These are phyloP conservation scores for Hypoxylon fuscum DNA, from an alignment of 495 filamentous ascomycete genomes.

Conservation along the genomic window DNA sequence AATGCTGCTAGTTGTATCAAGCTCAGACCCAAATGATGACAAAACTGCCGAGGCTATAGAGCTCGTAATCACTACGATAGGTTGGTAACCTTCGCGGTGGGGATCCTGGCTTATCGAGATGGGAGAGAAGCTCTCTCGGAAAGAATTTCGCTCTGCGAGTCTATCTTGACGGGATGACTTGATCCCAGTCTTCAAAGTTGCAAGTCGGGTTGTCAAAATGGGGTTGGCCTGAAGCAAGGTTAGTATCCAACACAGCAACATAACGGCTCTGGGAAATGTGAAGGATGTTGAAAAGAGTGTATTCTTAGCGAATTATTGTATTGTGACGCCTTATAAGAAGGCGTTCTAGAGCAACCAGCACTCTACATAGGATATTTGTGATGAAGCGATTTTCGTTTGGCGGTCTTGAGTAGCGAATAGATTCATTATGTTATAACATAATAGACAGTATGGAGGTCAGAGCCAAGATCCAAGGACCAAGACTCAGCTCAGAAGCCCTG, in stretches of 20 bases:
- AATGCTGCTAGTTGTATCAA: slow-evolving; percentile 42
- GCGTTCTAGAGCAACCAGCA: slow-evolving; percentile 2
- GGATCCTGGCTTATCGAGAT: slow-evolving; percentile 3
- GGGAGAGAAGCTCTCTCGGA: slow-evolving; percentile 17
- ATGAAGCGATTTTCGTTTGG: neutral
- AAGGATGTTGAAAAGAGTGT: slow-evolving; percentile 8
- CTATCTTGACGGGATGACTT: slow-evolving; percentile 7
- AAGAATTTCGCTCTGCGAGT: slow-evolving; percentile 5
- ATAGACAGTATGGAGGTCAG: neutral
- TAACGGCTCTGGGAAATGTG: slow-evolving; percentile 13
- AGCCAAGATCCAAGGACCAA: neutral
- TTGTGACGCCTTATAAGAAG: slow-evolving; percentile 10
- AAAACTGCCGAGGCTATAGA: slow-evolving; percentile 12
- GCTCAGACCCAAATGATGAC: slow-evolving; percentile 39
- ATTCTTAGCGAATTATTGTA: slow-evolving; percentile 5
- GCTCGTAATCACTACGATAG: slow-evolving; percentile 10
- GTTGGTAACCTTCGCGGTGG: slow-evolving; percentile 30
- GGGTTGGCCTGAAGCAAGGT: slow-evolving; percentile 37
- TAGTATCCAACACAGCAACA: slow-evolving; percentile 37
- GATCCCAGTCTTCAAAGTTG: slow-evolving; percentile 5
- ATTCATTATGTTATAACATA: slow-evolving; percentile 3
- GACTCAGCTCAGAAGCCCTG: neutral
- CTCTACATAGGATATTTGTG: slow-evolving; percentile 6
- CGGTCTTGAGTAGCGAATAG: slow-evolving; percentile 3
- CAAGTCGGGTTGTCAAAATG: slow-evolving; percentile 22